phyloP scores from a whole-genome alignment of 2,329 filamentous ascomycete species.

The Cladobotryum protrusum region DNA sequence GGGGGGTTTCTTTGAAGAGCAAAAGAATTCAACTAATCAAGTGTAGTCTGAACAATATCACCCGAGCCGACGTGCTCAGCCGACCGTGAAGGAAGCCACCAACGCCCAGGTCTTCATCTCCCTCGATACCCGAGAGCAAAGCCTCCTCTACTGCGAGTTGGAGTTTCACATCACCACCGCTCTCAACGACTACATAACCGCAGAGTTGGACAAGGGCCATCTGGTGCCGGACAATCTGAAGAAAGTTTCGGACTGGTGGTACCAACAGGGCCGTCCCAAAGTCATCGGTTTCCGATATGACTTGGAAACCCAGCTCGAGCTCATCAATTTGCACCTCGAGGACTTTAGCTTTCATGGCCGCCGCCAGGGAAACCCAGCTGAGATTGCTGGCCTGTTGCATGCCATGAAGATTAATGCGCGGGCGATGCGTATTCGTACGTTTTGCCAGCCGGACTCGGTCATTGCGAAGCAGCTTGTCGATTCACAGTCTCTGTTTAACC shows the following conservation, averaged over 20 bases:
- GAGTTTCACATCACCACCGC: slow-evolving; percentile 48
- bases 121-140: slow-evolving; percentile 50
- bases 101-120: slow-evolving; percentile 39
- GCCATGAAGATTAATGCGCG: slow-evolving; percentile 48
- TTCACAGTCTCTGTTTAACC: slow-evolving; percentile 42
- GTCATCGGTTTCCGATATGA: slow-evolving; percentile 55
- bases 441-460: slow-evolving; percentile 52
- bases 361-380: slow-evolving; percentile 34
- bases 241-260: slow-evolving; percentile 46
- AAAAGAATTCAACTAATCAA: slow-evolving; percentile 11
- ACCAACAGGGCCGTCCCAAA: slow-evolving; percentile 45
- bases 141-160: slow-evolving; percentile 53
- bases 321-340: slow-evolving; percentile 42
- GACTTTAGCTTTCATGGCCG: slow-evolving; percentile 51
- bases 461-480: slow-evolving; percentile 54
- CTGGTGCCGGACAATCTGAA: slow-evolving; percentile 46
- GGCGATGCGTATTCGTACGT: slow-evolving; percentile 47
- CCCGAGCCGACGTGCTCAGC: slow-evolving; percentile 26
- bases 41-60: slow-evolving; percentile 32
- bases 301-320: slow-evolving; percentile 53
- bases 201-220: slow-evolving; percentile 50
- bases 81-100: slow-evolving; percentile 22
- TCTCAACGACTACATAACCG: slow-evolving; percentile 46
- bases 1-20: not conserved
- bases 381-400: slow-evolving; percentile 43